Base-by-base conservation (phyloP, 176 grass and related monocot species). In the Canna indica region DNA sequence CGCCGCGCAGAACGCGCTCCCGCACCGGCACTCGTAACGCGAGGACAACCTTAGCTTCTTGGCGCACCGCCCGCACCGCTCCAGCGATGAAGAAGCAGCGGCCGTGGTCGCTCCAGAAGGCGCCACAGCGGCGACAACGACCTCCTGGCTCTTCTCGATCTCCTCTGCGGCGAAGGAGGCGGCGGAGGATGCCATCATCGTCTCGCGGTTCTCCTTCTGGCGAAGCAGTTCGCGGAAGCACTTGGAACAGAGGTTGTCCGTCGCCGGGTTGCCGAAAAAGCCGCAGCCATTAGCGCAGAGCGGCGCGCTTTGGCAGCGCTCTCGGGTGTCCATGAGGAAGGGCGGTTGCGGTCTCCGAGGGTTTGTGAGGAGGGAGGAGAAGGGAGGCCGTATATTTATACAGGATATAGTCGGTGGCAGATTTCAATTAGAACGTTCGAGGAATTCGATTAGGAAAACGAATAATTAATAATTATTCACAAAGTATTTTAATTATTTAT, bases 241-340 rank as follows among this genome's bases (percentile, higher is more conserved):
- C 36, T 68, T 45, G 65, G 65, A 68, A 36, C 65, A 68, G 36
- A 68, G 38, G 65, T 44, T 7, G 33, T 13, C 7, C 3, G 65
- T 44, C 65, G 17, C 8, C 36, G 65, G 36, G 36, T 44, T 68
- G 65, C 65, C 65, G 36, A 42, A 68, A 7, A 68, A 68, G 65
- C 65, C 65, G 35, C 65, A 68, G 16, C 65, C 65, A 27, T 68
- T 68, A 36, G 65, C 18, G 65, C 65, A 68, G 65, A 42, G 65
- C 20, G 22, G 35, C 8, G 65, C 20, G 1, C 1, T 0, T 54
- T n/a, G 20, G 50, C 22, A n/a, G 50, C 50, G 15, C 1, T 18
- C 3, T 5, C 20, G 17, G 5, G 50, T 5, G 22, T 54, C 50
- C 50, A 54, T 54, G 50, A 18, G 18, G 50, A n/a, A 18, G 50